Conservation (phyloP, 352 stramenopile genomes). For the Aphanomyces stellatus region DNA sequence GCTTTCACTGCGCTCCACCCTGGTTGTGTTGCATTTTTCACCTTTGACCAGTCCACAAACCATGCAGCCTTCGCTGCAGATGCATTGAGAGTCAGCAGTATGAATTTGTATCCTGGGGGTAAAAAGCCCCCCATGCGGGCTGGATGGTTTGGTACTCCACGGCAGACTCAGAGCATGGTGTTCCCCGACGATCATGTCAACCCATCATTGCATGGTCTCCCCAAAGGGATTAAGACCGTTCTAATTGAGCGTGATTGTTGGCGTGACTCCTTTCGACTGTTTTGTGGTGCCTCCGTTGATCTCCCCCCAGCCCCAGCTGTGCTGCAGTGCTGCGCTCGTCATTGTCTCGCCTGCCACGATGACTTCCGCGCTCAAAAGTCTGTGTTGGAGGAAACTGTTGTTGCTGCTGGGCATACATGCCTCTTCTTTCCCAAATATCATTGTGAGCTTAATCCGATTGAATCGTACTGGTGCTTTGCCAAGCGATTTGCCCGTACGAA, state of each 20-base stretch:
- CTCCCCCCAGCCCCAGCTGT: background rate
- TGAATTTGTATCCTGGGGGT: background rate
- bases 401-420: background rate
- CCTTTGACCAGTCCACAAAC: background rate
- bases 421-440: slow-evolving; percentile 6
- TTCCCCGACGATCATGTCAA: background rate
- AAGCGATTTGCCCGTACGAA: slow-evolving; percentile 2
- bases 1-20: background rate
- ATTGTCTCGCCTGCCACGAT: background rate
- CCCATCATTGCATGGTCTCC: background rate
- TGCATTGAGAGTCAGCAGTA: background rate
- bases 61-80: background rate
- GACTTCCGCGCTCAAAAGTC: background rate
- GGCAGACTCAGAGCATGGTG: background rate
- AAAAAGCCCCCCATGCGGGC: background rate
- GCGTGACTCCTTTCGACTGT: background rate
- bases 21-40: background rate
- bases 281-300: background rate
- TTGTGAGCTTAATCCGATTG: background rate
- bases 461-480: background rate
- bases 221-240: background rate
- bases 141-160: background rate
- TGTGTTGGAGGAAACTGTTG: background rate
- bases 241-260: background rate
- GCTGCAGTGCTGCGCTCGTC: background rate